These are phyloP conservation scores for Trichoderma sp. DNA, from an alignment of 2,329 filamentous ascomycete genomes.

Conservation along the genomic window DNA sequence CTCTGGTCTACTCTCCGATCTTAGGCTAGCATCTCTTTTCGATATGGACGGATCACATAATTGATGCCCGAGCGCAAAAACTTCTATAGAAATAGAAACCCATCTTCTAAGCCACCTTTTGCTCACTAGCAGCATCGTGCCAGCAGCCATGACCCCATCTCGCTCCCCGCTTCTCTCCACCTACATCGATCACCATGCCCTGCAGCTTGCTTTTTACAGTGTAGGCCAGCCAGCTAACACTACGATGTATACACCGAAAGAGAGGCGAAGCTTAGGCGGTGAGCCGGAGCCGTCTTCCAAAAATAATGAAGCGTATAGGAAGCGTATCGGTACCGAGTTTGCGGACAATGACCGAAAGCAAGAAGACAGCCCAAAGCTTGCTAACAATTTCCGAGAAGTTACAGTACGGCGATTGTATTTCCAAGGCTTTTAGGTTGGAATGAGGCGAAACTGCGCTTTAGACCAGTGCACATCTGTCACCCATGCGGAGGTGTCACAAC, in stretches of 20 bases:
- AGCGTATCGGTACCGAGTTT: neutral
- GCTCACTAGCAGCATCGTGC: neutral
- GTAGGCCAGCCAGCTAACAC: neutral
- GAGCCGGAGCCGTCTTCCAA: neutral
- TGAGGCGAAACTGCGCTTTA: neutral
- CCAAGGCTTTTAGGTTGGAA: neutral
- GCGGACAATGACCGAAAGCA: neutral
- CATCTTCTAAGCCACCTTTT: constrained; percentile 12
- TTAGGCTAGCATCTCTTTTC: no score
- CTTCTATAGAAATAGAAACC: constrained; percentile 1
- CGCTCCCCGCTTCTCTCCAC: neutral
- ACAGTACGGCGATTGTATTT: neutral
- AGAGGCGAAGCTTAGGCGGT: neutral
- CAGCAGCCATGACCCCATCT: neutral
- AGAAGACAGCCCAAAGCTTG: neutral
- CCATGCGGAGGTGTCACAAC: no score
- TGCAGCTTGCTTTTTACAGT: neutral
- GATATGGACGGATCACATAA: neutral
- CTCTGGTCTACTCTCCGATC: neutral
- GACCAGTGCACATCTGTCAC: neutral
- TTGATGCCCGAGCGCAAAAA: neutral
- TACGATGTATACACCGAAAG: neutral
- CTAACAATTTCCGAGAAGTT: neutral
- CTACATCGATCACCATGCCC: neutral
- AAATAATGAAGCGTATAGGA: neutral